Evolutionary conservation across 108 stramenopile species (phyloP).

Genomic region (Chaetoceros tenuissimus): DNA sequence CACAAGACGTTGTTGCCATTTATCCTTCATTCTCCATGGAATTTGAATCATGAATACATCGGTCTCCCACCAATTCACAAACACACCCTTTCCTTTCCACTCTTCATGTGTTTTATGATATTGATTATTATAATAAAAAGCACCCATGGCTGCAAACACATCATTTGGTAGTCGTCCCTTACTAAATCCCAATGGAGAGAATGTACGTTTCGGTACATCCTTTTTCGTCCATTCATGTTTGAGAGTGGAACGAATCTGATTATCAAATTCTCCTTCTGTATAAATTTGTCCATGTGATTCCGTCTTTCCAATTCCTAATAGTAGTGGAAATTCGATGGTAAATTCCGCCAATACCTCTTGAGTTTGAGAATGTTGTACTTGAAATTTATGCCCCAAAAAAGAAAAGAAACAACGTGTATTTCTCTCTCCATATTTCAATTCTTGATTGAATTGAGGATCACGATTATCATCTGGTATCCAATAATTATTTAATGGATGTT

Average conservation of each 20-base stretch:
- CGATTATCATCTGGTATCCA: slow-evolving; percentile 28
- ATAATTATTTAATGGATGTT: slow-evolving; percentile 24
- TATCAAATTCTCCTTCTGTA: slow-evolving; percentile 28
- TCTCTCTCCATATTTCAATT: slow-evolving; percentile 34
- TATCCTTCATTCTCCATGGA: slow-evolving; percentile 57
- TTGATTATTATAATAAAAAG: slow-evolving; percentile 80
- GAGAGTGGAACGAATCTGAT: slow-evolving; percentile 30
- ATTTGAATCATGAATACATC: slow-evolving; percentile 62
- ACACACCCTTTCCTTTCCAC: slow-evolving; percentile 67
- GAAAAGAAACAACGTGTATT: slow-evolving; percentile 44
- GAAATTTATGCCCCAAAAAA: slow-evolving; percentile 49
- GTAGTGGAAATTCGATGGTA: slow-evolving; percentile 34
- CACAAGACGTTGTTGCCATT: slow-evolving; percentile 59
- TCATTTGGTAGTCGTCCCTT: slow-evolving; percentile 60
- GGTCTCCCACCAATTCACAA: slow-evolving; percentile 88
- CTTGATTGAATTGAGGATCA: slow-evolving; percentile 6
- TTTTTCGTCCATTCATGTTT: slow-evolving; percentile 45
- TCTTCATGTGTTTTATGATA: slow-evolving; percentile 55
- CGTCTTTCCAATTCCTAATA: slow-evolving; percentile 32
- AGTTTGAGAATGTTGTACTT: slow-evolving; percentile 23
- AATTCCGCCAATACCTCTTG: slow-evolving; percentile 25
- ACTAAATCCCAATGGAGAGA: slow-evolving; percentile 48
- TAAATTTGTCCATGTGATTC: slow-evolving; percentile 27
- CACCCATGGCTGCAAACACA: slow-evolving; percentile 65
- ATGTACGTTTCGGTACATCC: slow-evolving; percentile 41